These are phyloP conservation scores for Botrytis galanthina DNA, from an alignment of 2,329 filamentous ascomycete species.

Conservation along the genomic window DNA sequence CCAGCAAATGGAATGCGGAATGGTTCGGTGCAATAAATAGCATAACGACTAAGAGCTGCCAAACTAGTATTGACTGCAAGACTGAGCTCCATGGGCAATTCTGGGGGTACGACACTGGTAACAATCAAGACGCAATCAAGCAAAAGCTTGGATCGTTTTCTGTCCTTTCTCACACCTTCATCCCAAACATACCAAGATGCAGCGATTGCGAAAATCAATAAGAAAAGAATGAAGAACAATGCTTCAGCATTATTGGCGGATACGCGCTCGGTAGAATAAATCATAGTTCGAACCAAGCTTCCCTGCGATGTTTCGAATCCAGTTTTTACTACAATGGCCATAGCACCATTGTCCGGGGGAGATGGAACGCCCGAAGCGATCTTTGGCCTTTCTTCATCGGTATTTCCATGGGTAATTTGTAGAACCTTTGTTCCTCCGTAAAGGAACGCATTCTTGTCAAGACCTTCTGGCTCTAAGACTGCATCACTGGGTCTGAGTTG, in stretches of 20 bases:
- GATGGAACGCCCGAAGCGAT: slow-evolving; percentile 72
- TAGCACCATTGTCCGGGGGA: slow-evolving; percentile 90
- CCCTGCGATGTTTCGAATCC: slow-evolving; percentile 98
- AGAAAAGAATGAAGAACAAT: slow-evolving; percentile 94
- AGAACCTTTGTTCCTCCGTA: slow-evolving; percentile 97
- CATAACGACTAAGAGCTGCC: slow-evolving; percentile 88
- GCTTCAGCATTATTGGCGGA: slow-evolving; percentile 98
- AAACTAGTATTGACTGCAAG: slow-evolving; percentile 97
- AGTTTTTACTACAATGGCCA: slow-evolving; percentile 94
- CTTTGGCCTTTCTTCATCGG: slow-evolving; percentile 69
- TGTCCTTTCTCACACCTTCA: slow-evolving; percentile 89
- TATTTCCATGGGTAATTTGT: slow-evolving; percentile 85
- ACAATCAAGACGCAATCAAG: slow-evolving; percentile 97
- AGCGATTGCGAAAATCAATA: slow-evolving; percentile 92
- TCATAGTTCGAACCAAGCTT: slow-evolving; percentile 97
- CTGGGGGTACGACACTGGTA: slow-evolving; percentile 96
- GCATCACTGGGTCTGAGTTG: slow-evolving; percentile 84
- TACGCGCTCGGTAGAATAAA: slow-evolving; percentile 97
- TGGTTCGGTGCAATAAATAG: slow-evolving; percentile 98
- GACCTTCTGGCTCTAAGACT: slow-evolving; percentile 76
- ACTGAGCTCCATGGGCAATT: slow-evolving; percentile 96
- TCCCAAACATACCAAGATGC: slow-evolving; percentile 99
- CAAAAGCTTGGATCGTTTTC: slow-evolving; percentile 95
- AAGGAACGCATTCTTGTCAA: slow-evolving; percentile 96
- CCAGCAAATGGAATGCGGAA: slow-evolving; percentile 97